Evolutionary conservation across 331 rosid genomes (phyloP).

Genomic region (Acacia pycnantha): DNA sequence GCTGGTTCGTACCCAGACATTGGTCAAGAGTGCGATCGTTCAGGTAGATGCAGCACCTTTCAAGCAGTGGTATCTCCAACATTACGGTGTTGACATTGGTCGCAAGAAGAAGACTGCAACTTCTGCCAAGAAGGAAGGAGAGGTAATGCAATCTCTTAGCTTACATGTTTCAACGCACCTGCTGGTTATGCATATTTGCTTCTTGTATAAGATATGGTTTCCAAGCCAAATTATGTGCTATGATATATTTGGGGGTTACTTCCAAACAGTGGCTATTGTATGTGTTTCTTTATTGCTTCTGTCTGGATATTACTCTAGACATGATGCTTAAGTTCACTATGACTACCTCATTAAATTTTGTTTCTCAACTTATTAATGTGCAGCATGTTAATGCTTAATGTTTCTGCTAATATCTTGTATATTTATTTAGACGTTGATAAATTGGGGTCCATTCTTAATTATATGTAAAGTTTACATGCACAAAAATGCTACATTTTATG

Average conservation of each 20-base stretch:
- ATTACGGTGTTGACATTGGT: constrained; percentile 37
- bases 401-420: not conserved
- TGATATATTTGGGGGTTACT: not conserved
- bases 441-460: not conserved
- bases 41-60: constrained; percentile 44
- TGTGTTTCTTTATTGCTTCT: not conserved
- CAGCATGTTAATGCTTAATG: not conserved
- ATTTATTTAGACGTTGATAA: not conserved
- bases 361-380: not conserved
- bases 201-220: not conserved
- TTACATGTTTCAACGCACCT: not conserved
- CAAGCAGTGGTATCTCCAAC: constrained; percentile 46
- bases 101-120: constrained; percentile 31
- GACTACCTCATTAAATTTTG: not conserved
- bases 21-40: constrained; percentile 37
- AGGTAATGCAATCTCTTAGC: not conserved
- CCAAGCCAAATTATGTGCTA: not conserved
- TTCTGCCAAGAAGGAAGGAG: constrained; percentile 35
- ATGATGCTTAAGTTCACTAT: not conserved
- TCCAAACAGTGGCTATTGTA: not conserved
- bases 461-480: not conserved
- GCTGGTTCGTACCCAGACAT: constrained; percentile 37
- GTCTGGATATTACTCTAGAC: not conserved
- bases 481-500: not conserved
- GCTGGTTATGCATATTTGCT: not conserved